Conservation (phyloP, 1,284 basidiomycete genomes). For the Cutaneotrichosporon cyanovorans region DNA sequence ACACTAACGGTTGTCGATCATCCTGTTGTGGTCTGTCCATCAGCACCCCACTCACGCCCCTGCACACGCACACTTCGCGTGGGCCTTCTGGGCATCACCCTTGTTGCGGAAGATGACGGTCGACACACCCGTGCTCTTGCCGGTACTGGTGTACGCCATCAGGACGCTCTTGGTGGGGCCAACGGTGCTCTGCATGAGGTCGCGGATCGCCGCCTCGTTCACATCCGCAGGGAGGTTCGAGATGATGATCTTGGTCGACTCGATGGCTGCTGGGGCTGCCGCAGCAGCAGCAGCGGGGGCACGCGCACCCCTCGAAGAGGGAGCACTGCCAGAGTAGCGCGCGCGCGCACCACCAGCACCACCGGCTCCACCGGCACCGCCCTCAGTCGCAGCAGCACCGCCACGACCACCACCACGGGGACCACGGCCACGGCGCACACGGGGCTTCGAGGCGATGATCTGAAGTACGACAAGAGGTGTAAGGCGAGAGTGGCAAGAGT, state of each 20-base stretch:
- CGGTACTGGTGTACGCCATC: conserved; percentile 75
- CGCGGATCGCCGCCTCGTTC: conserved; percentile 87
- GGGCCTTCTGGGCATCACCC: conserved; percentile 87
- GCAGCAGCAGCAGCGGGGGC: conserved; percentile 35
- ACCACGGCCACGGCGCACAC: conserved; percentile 48
- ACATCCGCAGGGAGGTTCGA: conserved; percentile 93
- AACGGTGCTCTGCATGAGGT: conserved; percentile 85
- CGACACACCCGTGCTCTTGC: conserved; percentile 83
- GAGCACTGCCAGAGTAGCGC: conserved; percentile 38
- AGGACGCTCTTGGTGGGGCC: conserved; percentile 76
- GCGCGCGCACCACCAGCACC: conserved; percentile 49
- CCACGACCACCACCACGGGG: conserved; percentile 48
- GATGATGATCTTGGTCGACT: conserved; percentile 86
- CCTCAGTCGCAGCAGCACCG: conserved; percentile 22
- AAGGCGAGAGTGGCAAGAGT: conserved; percentile 3
- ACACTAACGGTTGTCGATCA: conserved; percentile 99
- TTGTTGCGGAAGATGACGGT: conserved; percentile 77
- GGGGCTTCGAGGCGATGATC: conserved; percentile 63
- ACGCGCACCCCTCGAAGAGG: conserved; percentile 16
- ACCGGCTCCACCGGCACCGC: conserved; percentile 18
- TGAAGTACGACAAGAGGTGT: conserved; percentile 34
- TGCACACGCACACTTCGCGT: conserved; percentile 58
- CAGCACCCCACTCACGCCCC: conserved; percentile 1
- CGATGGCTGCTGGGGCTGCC: conserved; percentile 34
- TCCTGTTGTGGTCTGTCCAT: conserved; percentile 73